Percentiles rank a stretch among this genome's conserved stretches.
These are phyloP conservation scores for Aspergillus fischeri DNA, from an alignment of 2,329 filamentous ascomycete species.

Conservation along the genomic window DNA sequence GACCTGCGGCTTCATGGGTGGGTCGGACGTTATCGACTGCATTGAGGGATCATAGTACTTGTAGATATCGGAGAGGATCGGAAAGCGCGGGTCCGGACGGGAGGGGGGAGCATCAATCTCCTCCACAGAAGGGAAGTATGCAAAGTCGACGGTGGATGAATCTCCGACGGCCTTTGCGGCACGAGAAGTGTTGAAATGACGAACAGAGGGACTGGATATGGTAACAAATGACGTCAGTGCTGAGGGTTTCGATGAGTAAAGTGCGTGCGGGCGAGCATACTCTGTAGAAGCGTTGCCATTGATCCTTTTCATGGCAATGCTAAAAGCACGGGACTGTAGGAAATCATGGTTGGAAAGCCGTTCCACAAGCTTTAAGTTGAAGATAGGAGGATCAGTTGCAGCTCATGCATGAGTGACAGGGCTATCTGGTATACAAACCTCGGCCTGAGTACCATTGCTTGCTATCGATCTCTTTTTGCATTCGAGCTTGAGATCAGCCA, in stretches of 20 bases:
- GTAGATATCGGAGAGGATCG: conserved; percentile 45
- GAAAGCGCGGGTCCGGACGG: conserved; percentile 43
- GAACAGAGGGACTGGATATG: conserved; percentile 51
- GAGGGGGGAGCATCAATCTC: conserved; percentile 36
- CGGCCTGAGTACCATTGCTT: conserved; percentile 45
- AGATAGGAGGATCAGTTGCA: conserved; percentile 1
- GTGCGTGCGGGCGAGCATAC: conserved; percentile 24
- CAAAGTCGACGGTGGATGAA: conserved; percentile 60
- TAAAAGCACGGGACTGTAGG: conserved; percentile 51
- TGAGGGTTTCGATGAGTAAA: neutral
- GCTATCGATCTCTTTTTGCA: conserved; percentile 49
- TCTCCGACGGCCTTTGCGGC: conserved; percentile 54
- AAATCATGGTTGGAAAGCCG: conserved; percentile 52
- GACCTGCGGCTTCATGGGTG: conserved; percentile 55
- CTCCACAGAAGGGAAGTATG: conserved; percentile 54
- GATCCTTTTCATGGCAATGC: conserved; percentile 50
- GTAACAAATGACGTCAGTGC: conserved; percentile 27
- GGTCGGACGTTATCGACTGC: conserved; percentile 11
- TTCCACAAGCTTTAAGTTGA: conserved; percentile 42
- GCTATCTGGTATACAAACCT: conserved; percentile 35
- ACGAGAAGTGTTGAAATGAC: conserved; percentile 61
- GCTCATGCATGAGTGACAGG: neutral
- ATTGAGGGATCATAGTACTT: conserved; percentile 24
- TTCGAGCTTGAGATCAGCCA: conserved; percentile 49
- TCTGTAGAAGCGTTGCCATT: conserved; percentile 38